Base-by-base conservation (phyloP, 345 rosid genomes). In the Melaleuca alternifolia region DNA sequence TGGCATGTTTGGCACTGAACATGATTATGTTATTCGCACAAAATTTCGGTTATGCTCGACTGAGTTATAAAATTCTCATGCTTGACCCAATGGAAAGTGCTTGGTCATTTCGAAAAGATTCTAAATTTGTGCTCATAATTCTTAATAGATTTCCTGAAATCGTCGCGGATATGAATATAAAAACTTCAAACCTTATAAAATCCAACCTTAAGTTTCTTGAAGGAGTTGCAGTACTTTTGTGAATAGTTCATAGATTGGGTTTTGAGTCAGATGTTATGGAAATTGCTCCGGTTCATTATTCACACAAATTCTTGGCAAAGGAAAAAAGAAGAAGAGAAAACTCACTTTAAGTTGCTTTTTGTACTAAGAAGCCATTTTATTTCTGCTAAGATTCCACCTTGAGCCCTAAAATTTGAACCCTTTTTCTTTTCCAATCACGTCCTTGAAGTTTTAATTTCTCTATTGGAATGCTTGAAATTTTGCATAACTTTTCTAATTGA, bases 41-140 rank as follows among this genome's bases (percentile, higher is more conserved):
- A 4, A 41, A 41, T 41, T 2, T 2, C 41, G 41, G 4, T 4
- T 41, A 4, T 41, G 41, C 41, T 41, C 4, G 41, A 41, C 4
- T 4, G 41, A 6, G 12, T 59, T 2, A 59, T 24, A 57, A 26
- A 0, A 11, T 26, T 57, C 6, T 26, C 30, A 57, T 41, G 41
- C 41, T 41, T 41, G 41, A 41, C 4, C 41, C 41, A 10, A 10
- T 10, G 24, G 18, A 7, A 12, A n/a, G 16, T 0, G 0, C 37
- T 59, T 2, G 2, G 20, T 59, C 71, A 12, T n/a, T n/a, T 4
- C 37, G n/a, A 26, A 26, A 26, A 57, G 33, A 57, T 11, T 28
- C 0, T 26, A 7, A 57, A 57, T 26, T 11, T 30, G 2, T 11
- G 33, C 33, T 7, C 0, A 0, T 5, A 28, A 26, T 57, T 57